Percentiles rank a stretch among this genome's conserved stretches.
Evolutionary conservation across 257 asterid species (phyloP).

Genomic region (Nicotiana obtusifolia): DNA sequence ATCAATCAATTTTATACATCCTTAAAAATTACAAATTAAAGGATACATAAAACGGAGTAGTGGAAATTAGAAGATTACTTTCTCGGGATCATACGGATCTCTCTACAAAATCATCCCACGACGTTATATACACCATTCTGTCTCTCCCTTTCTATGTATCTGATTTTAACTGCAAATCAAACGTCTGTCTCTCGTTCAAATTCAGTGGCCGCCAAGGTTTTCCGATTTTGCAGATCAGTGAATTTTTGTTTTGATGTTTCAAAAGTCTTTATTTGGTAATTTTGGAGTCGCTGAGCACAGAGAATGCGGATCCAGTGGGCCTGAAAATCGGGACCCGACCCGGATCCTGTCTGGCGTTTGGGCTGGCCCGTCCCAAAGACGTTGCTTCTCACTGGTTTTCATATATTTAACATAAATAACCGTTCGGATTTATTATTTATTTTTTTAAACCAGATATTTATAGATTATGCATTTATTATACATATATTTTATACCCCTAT

Average conservation of each 20-base stretch:
- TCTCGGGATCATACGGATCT: constrained; percentile 73
- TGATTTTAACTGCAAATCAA: background rate
- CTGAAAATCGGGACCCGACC: background rate
- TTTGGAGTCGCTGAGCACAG: background rate
- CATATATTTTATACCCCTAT: no score
- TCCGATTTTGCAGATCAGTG: background rate
- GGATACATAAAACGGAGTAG: background rate
- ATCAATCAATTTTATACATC: background rate
- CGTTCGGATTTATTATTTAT: no score
- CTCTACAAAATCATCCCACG: constrained; percentile 81
- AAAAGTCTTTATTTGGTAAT: background rate
- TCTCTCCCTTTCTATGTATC: background rate
- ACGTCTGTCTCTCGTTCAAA: no score
- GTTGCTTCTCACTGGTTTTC: no score
- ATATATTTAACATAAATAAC: no score
- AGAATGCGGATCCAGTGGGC: background rate
- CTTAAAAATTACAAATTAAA: background rate
- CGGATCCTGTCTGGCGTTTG: background rate
- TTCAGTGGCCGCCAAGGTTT: background rate
- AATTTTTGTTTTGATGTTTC: background rate
- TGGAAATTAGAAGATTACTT: constrained; percentile 24
- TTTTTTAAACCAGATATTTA: no score
- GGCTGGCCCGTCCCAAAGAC: no score
- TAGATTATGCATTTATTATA: no score
- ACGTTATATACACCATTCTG: constrained; percentile 62